A percentile compares a stretch with the other conserved stretches of the same genome.
Conservation (phyloP, 192 early-diverging fungal species). For the Entomortierella parvispora region DNA sequence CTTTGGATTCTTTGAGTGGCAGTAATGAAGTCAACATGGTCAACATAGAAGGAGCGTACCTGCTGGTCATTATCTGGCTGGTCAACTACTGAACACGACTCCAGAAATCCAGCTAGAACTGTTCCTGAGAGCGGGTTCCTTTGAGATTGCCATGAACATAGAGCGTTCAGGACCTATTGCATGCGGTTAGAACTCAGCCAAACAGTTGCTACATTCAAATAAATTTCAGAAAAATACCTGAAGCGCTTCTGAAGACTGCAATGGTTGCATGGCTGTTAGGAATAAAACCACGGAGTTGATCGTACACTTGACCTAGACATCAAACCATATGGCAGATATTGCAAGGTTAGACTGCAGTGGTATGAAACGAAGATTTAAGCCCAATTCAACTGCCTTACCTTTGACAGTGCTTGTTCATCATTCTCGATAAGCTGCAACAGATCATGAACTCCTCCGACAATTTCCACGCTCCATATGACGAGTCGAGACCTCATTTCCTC, state of each 20-base stretch:
- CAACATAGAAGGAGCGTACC: no score
- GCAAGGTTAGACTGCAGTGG: no score
- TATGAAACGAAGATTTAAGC: background rate
- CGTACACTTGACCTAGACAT: conserved; percentile 2
- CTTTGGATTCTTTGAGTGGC: no score
- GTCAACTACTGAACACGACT: conserved; percentile 11
- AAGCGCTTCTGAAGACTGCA: background rate
- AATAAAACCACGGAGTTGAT: background rate
- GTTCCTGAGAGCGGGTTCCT: conserved; percentile 14
- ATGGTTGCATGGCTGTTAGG: background rate
- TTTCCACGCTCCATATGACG: conserved; percentile 25
- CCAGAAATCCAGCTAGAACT: conserved; percentile 12
- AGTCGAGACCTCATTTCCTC: background rate
- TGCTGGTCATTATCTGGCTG: conserved; percentile 2
- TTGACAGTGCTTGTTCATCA: conserved; percentile 8
- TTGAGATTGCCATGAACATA: conserved; percentile 16
- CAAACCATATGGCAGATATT: no score
- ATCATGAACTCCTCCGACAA: conserved; percentile 18
- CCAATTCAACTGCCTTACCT: background rate
- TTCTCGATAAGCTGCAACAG: conserved; percentile 6
- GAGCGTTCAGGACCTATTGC: conserved; percentile 11
- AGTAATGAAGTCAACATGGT: no score
- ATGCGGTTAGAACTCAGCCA: background rate
- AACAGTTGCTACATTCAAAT: background rate
- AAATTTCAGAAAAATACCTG: background rate